These are phyloP conservation scores for Eucalyptus curtisii DNA, from an alignment of 345 rosid species.

Conservation along the genomic window DNA sequence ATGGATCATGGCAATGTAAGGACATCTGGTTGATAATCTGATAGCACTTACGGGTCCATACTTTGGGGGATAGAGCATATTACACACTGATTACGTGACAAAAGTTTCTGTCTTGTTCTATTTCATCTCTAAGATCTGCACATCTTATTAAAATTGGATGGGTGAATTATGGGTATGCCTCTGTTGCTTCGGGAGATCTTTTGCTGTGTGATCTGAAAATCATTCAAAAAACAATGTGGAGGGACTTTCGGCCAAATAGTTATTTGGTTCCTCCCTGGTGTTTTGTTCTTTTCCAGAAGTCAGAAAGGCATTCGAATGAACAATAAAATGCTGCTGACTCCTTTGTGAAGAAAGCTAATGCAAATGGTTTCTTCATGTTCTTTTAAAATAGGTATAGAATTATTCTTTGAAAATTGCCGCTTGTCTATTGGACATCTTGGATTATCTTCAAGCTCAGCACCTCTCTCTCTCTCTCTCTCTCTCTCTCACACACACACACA, in stretches of 20 bases:
- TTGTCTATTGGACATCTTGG: not conserved
- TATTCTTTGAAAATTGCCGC: not conserved
- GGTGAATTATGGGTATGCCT: not conserved
- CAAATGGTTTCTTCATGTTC: not conserved
- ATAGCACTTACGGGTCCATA: not conserved
- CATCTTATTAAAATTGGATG: not conserved
- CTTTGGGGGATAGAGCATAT: not conserved
- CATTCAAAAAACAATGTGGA: not conserved
- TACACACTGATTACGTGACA: not conserved
- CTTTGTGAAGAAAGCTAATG: not conserved
- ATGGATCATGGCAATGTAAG: not conserved
- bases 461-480: not conserved
- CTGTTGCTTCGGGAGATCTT: not conserved
- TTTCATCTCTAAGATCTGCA: not conserved
- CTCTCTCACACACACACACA: not conserved
- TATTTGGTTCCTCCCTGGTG: not conserved
- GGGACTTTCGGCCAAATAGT: not conserved
- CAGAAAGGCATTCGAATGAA: not conserved
- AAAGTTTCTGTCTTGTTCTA: not conserved
- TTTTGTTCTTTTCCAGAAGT: not conserved
- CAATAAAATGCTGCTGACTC: not conserved
- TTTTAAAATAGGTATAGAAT: not conserved
- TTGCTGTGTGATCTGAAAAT: not conserved
- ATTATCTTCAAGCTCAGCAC: not conserved
- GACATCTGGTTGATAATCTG: not conserved